Percentiles rank a stretch among this genome's conserved stretches.
phyloP scores from a whole-genome alignment of 352 stramenopile genomes.

The Pythium coloratum region DNA sequence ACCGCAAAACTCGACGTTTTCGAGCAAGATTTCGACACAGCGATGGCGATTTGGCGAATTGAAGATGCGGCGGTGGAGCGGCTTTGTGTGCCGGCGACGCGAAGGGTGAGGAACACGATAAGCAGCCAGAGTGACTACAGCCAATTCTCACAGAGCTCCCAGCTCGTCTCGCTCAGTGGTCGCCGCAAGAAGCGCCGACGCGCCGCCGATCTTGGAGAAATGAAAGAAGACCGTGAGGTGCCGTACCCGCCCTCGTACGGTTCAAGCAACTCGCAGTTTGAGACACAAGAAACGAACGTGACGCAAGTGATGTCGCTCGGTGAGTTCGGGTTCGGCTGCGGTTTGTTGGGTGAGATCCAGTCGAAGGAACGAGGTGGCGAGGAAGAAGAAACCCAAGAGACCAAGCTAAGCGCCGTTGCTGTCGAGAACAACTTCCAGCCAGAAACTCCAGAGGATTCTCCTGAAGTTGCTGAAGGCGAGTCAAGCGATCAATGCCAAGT shows the following conservation, averaged over 20 bases:
- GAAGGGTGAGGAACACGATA: slow-evolving; percentile 16
- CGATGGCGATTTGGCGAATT: slow-evolving; percentile 62
- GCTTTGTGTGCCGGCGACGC: slow-evolving; percentile 33
- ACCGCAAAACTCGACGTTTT: slow-evolving; percentile 43
- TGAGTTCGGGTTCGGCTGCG: background rate
- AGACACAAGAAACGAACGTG: background rate
- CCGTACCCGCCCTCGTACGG: background rate
- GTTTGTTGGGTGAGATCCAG: background rate
- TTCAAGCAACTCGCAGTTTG: background rate
- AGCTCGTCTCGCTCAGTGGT: background rate
- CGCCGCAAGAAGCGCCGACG: slow-evolving; percentile 15
- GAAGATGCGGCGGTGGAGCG: slow-evolving; percentile 49
- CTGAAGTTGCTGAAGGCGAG: no score
- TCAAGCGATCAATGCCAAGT: no score
- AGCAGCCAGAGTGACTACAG: slow-evolving; percentile 16
- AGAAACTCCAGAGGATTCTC: background rate
- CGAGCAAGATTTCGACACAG: slow-evolving; percentile 65
- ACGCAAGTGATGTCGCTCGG: background rate
- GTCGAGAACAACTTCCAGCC: no score
- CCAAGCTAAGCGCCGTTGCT: no score
- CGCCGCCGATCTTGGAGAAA: background rate
- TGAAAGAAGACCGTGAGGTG: background rate
- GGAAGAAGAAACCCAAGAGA: background rate
- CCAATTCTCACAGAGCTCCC: slow-evolving; percentile 14
- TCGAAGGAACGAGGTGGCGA: background rate